Percentiles rank a stretch among this genome's conserved stretches.
These are phyloP conservation scores for Asterophora parasitica DNA, from an alignment of 768 basidiomycete genomes.

Conservation along the genomic window DNA sequence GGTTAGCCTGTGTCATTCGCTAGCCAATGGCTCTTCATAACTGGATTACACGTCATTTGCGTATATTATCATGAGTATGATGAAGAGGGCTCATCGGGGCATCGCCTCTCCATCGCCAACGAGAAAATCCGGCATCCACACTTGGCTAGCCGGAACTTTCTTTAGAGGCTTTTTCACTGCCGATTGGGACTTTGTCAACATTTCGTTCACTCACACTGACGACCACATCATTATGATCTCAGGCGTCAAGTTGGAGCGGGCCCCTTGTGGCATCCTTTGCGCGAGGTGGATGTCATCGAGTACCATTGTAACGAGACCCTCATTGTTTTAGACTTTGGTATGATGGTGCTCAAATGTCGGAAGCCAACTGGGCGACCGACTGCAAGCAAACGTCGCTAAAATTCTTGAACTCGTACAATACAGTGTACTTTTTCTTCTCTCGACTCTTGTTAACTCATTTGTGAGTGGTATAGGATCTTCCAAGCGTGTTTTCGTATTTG, in stretches of 20 bases:
- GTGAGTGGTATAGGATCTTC: no score
- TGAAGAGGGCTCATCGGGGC: no score
- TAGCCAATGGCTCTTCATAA: no score
- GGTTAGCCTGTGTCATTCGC: no score
- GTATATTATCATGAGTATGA: no score
- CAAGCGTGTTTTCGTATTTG: no score
- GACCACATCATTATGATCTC: constrained; percentile 5
- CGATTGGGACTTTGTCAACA: neutral
- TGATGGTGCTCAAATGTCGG: constrained; percentile 9
- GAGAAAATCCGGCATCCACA: no score
- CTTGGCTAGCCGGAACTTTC: neutral
- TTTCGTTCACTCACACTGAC: neutral
- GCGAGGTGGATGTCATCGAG: no score
- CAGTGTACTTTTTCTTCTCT: no score
- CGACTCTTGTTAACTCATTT: no score
- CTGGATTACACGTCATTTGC: no score
- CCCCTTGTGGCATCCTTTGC: neutral
- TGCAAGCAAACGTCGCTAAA: constrained; percentile 9
- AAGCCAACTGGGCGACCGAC: neutral
- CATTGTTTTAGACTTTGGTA: neutral
- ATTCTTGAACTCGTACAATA: constrained; percentile 5
- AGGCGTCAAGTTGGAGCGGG: neutral
- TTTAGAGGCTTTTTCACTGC: neutral
- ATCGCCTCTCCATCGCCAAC: no score
- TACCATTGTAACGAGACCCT: neutral